Conservation (phyloP, 129 eudicot species). For the Centella asiatica region DNA sequence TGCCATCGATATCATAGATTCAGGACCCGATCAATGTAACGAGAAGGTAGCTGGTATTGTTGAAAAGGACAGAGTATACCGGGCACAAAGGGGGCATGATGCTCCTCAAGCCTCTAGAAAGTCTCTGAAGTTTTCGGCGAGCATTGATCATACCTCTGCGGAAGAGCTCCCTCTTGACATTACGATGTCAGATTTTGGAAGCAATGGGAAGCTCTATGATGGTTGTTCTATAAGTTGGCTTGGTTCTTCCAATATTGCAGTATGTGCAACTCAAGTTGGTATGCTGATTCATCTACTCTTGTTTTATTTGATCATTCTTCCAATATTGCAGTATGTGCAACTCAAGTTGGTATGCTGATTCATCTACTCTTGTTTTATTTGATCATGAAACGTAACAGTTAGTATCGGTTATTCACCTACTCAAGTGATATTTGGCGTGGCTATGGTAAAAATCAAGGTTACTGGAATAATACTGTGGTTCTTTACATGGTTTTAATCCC, state of each 20-base stretch:
- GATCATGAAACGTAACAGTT: too few relatives aligned
- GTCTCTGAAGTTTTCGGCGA: constrained; percentile 23
- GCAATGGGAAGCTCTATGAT: constrained; percentile 12
- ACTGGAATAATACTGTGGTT: too few relatives aligned
- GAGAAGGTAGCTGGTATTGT: constrained; percentile 80
- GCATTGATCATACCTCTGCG: constrained; percentile 10
- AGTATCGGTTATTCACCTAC: too few relatives aligned
- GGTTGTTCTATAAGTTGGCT: too few relatives aligned
- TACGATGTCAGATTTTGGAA: constrained; percentile 12
- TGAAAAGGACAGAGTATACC: constrained; percentile 77
- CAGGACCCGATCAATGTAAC: constrained; percentile 80
- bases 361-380: too few relatives aligned
- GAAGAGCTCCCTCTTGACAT: constrained; percentile 23
- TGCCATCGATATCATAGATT: constrained; percentile 57
- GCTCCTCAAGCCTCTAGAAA: constrained; percentile 73
- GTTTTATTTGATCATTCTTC: background rate
- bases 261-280: constrained; percentile 60
- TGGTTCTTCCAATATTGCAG: too few relatives aligned
- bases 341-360: background rate
- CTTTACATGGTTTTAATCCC: too few relatives aligned
- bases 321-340: background rate
- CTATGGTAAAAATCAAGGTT: too few relatives aligned
- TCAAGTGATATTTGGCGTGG: too few relatives aligned
- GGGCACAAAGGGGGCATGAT: constrained; percentile 61
- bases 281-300: constrained; percentile 12